Percentiles rank a stretch among this genome's conserved stretches.
Evolutionary conservation across 2,329 filamentous ascomycete species (phyloP).

Genomic region (Monilinia vaccinii-corymbosi): DNA sequence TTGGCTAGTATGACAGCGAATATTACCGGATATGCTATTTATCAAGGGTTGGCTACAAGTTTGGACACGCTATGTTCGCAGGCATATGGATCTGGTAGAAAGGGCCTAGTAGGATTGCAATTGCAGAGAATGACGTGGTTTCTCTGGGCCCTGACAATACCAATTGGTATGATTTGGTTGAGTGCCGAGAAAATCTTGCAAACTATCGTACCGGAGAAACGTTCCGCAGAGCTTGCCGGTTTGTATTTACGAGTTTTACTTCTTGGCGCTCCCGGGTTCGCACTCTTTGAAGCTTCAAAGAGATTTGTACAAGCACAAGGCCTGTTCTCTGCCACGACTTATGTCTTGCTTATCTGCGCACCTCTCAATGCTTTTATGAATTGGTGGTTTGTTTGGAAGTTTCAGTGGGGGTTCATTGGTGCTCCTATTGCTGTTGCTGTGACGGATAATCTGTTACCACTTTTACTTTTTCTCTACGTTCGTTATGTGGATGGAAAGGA

Average conservation of each 20-base stretch:
- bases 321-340: conserved; percentile 70
- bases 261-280: conserved; percentile 65
- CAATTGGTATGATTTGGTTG: conserved; percentile 64
- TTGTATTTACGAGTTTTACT: conserved; percentile 64
- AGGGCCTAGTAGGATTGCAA: conserved; percentile 77
- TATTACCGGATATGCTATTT: conserved; percentile 68
- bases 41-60: conserved; percentile 79
- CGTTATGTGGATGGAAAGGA: conserved; percentile 60
- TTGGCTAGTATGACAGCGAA: conserved; percentile 71
- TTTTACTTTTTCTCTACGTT: conserved; percentile 67
- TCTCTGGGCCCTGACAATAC: conserved; percentile 61
- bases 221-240: conserved; percentile 63
- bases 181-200: conserved; percentile 57
- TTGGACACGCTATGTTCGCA: conserved; percentile 90
- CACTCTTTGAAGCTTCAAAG: conserved; percentile 67
- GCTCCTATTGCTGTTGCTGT: conserved; percentile 70
- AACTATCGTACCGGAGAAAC: conserved; percentile 59
- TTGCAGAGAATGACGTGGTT: conserved; percentile 76
- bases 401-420: conserved; percentile 63
- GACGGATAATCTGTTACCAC: conserved; percentile 65
- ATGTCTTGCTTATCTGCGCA: conserved; percentile 66
- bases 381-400: conserved; percentile 68
- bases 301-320: conserved; percentile 77
- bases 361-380: conserved; percentile 71
- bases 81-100: conserved; percentile 85